These are phyloP conservation scores for Paracamarosporium sp. DNA, from an alignment of 2,329 filamentous ascomycete species.

Conservation along the genomic window DNA sequence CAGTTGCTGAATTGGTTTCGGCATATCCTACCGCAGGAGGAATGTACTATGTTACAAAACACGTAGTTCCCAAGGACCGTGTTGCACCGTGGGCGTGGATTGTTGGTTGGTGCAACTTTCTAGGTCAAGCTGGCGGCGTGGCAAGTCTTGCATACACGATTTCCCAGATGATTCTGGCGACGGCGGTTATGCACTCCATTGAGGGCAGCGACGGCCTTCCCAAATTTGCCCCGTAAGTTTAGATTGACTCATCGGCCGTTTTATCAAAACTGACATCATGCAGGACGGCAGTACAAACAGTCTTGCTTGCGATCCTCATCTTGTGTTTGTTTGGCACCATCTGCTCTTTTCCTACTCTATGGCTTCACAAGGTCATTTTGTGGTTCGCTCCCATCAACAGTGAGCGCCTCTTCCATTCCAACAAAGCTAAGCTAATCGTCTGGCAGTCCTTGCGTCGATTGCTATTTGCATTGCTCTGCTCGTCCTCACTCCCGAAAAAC, in stretches of 20 bases:
- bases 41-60: conserved; percentile 73
- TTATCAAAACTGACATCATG: conserved; percentile 6
- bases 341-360: conserved; percentile 68
- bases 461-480: conserved; percentile 66
- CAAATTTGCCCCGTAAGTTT: conserved; percentile 63
- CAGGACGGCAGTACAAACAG: conserved; percentile 65
- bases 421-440: background rate
- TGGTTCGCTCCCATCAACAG: conserved; percentile 73
- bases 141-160: conserved; percentile 69
- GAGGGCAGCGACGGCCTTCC: conserved; percentile 55
- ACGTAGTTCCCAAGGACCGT: conserved; percentile 66
- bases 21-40: conserved; percentile 72
- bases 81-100: conserved; percentile 70
- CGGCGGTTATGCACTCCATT: conserved; percentile 67
- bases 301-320: conserved; percentile 63
- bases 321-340: conserved; percentile 64
- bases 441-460: conserved; percentile 62
- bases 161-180: conserved; percentile 69
- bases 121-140: conserved; percentile 69
- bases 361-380: conserved; percentile 64
- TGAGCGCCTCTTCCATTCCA: conserved; percentile 28
- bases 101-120: conserved; percentile 71
- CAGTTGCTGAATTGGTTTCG: conserved; percentile 70
- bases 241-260: too few relatives aligned
- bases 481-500: conserved; percentile 65